Evolutionary conservation across 2,329 filamentous ascomycete genomes (phyloP).

Genomic region (Clathrospora elynae): DNA sequence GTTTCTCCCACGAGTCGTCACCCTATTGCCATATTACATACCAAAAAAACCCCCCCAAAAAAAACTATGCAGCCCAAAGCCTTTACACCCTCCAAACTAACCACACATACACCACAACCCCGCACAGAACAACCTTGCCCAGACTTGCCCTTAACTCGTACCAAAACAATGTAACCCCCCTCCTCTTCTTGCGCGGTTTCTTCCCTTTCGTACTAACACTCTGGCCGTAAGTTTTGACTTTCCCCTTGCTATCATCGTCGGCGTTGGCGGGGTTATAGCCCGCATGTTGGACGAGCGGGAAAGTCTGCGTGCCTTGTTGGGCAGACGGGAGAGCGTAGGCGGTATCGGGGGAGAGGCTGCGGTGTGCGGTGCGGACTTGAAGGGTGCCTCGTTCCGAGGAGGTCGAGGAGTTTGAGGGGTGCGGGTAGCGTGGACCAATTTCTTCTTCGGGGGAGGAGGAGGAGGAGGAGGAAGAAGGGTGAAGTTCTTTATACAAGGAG

Average conservation of each 20-base stretch:
- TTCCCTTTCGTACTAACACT: constrained; percentile 34
- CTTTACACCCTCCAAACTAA: constrained; percentile 66
- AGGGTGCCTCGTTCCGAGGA: constrained; percentile 34
- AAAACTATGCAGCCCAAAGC: neutral
- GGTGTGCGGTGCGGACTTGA: constrained; percentile 36
- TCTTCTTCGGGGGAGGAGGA: constrained; percentile 8
- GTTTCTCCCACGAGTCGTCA: too few species aligned
- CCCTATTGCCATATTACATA: neutral
- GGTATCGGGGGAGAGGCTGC: constrained; percentile 44
- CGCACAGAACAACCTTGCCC: constrained; percentile 68
- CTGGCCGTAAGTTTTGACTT: constrained; percentile 40
- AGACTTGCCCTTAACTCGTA: constrained; percentile 67
- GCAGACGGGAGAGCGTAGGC: constrained; percentile 37
- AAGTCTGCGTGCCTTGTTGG: constrained; percentile 26
- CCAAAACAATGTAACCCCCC: constrained; percentile 55
- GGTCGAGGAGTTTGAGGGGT: constrained; percentile 41
- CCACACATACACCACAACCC: constrained; percentile 68
- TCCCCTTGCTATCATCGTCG: constrained; percentile 17
- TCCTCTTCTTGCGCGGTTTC: constrained; percentile 45
- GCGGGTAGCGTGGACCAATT: constrained; percentile 10
- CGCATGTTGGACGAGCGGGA: constrained; percentile 50
- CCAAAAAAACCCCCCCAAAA: neutral
- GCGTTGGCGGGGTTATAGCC: constrained; percentile 45
- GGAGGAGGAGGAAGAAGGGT: neutral
- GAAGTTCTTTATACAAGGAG: constrained; percentile 5